phyloP scores from a whole-genome alignment of 2,329 filamentous ascomycete species.

The Nothophoma quercina region DNA sequence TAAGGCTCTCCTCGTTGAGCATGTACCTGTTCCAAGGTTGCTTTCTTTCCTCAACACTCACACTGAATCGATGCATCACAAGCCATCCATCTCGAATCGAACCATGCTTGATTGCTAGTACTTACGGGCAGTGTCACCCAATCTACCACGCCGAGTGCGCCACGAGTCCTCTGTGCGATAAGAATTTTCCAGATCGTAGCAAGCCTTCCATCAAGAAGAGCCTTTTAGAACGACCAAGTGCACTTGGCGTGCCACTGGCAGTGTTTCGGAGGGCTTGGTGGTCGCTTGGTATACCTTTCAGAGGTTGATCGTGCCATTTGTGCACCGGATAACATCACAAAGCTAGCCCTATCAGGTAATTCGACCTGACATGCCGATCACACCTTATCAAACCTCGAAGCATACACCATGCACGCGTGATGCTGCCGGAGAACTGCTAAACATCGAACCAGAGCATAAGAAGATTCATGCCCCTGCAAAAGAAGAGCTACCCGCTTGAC shows the following conservation, averaged over 20 bases:
- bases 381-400: conserved; percentile 7
- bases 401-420: background rate
- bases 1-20: too few relatives aligned
- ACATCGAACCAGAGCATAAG: background rate
- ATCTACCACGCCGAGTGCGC: background rate
- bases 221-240: background rate
- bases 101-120: too few relatives aligned
- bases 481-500: background rate
- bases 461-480: background rate
- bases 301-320: conserved; percentile 3
- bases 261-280: background rate
- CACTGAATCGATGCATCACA: too few relatives aligned
- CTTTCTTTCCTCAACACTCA: too few relatives aligned
- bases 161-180: background rate
- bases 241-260: background rate
- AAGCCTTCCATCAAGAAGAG: background rate
- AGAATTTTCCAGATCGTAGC: background rate
- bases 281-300: conserved; percentile 4
- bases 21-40: too few relatives aligned
- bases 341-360: conserved; percentile 1
- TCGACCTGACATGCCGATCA: background rate
- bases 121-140: too few relatives aligned
- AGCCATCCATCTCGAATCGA: too few relatives aligned
- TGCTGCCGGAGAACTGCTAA: background rate
- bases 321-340: conserved; percentile 1